Conservation (phyloP, 2,329 filamentous ascomycete genomes). For the Alternaria triticina region DNA sequence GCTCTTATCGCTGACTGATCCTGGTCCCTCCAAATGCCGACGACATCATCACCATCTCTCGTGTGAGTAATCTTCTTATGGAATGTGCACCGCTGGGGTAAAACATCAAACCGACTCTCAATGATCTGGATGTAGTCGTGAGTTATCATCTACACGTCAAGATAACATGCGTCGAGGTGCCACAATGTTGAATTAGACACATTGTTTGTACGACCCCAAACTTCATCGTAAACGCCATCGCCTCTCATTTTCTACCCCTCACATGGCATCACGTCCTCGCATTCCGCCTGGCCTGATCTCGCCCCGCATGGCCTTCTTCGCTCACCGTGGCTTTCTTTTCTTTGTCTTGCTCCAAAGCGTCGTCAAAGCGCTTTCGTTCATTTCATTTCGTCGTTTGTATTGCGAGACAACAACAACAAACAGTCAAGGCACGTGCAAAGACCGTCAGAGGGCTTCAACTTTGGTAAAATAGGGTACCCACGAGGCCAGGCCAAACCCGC, state of each 20-base stretch:
- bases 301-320: background rate
- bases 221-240: background rate
- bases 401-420: conserved; percentile 1
- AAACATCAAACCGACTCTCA: background rate
- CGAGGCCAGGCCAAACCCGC: background rate
- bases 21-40: background rate
- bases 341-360: background rate
- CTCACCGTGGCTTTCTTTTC: background rate
- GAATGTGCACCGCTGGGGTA: background rate
- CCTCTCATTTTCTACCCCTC: background rate
- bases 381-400: conserved; percentile 1
- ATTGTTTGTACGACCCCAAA: background rate
- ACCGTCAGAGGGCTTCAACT: background rate
- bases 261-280: background rate
- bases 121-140: background rate
- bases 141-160: background rate
- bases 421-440: background rate
- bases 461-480: background rate
- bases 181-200: background rate
- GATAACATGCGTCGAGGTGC: background rate
- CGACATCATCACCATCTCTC: background rate
- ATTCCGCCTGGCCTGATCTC: background rate
- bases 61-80: background rate
- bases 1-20: background rate
- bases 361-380: background rate